Percentiles rank a stretch among this genome's conserved stretches.
phyloP scores from a whole-genome alignment of 768 basidiomycete genomes.

The Auricularia heimuer region DNA sequence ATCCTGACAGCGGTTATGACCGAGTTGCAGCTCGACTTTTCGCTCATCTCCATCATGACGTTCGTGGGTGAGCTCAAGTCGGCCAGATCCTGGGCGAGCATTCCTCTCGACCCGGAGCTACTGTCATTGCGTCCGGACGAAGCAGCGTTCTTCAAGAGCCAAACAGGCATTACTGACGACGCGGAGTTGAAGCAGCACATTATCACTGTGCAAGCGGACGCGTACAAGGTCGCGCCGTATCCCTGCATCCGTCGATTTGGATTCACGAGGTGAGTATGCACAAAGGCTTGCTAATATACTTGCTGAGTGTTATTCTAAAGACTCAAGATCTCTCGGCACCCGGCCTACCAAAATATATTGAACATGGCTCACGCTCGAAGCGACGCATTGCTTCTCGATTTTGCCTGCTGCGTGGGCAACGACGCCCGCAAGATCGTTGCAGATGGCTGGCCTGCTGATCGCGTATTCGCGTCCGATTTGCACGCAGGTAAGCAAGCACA shows the following conservation, averaged over 20 bases:
- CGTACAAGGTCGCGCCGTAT: conserved; percentile 9
- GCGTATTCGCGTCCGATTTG: conserved; percentile 6
- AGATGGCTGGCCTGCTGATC: conserved; percentile 8
- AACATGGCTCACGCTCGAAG: background rate
- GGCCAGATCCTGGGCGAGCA: background rate
- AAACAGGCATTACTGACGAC: conserved; percentile 8
- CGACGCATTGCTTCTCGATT: background rate
- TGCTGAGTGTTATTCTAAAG: background rate
- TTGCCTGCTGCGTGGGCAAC: conserved; percentile 8
- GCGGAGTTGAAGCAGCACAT: conserved; percentile 8
- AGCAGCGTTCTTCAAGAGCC: conserved; percentile 7
- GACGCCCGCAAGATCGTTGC: conserved; percentile 8
- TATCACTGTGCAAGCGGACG: conserved; percentile 4
- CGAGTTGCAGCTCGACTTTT: too few relatives aligned
- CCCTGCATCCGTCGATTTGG: conserved; percentile 7
- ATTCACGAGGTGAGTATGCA: conserved; percentile 4
- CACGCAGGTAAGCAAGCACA: conserved; percentile 1
- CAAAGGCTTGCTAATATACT: background rate
- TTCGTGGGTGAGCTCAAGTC: background rate
- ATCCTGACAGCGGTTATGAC: too few relatives aligned
- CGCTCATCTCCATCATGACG: background rate
- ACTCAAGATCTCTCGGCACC: conserved; percentile 3
- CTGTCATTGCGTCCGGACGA: conserved; percentile 3
- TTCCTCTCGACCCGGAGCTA: conserved; percentile 5
- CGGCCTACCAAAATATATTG: background rate